These are phyloP conservation scores for Agrocybe praecox DNA, from an alignment of 768 basidiomycete genomes.

Conservation along the genomic window DNA sequence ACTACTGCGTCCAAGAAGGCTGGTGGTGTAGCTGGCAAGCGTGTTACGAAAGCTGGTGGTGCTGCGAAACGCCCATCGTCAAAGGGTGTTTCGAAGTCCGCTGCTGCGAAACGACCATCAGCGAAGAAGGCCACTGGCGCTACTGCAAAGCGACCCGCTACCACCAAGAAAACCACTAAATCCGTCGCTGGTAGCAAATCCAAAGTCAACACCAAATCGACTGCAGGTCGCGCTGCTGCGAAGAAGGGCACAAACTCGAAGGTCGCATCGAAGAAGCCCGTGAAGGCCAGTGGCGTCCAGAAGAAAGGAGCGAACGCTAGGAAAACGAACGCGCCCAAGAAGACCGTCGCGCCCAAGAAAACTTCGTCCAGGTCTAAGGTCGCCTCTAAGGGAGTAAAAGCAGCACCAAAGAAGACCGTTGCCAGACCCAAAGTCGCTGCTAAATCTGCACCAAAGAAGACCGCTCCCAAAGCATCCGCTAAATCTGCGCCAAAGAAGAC, in stretches of 20 bases:
- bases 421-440: neutral
- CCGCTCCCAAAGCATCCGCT: neutral
- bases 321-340: neutral
- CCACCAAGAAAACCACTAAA: neutral
- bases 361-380: neutral
- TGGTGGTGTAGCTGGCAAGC: neutral
- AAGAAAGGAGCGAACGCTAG: neutral
- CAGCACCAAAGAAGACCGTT: neutral
- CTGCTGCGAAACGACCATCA: neutral
- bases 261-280: neutral
- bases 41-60: neutral
- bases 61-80: neutral
- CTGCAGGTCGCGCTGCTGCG: too few relatives aligned
- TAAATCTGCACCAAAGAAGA: neutral
- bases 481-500: neutral
- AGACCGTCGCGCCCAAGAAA: neutral
- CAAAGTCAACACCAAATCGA: too few relatives aligned
- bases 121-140: neutral
- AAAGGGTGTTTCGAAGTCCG: neutral
- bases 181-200: too few relatives aligned
- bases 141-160: neutral
- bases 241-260: neutral
- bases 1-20: neutral
- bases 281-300: neutral
- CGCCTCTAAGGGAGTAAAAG: neutral